Base-by-base conservation (phyloP, 352 stramenopile genomes). In the Sclerospora graminicola region DNA sequence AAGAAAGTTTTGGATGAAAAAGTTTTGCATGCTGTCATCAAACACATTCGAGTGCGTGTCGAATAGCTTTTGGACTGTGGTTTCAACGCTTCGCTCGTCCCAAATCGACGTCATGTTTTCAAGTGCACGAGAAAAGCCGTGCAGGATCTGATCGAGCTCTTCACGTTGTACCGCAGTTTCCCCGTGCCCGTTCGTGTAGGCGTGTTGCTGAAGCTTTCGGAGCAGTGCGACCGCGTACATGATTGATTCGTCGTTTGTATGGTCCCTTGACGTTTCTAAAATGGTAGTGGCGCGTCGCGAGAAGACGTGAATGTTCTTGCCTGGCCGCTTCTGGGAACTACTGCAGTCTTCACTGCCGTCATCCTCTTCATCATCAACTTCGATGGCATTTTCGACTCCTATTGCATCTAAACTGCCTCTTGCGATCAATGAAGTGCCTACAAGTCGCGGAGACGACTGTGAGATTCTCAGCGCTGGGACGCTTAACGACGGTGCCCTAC, bases 1-100 rank as follows among this genome's bases (percentile, higher is more conserved):
- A 45, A 87, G 70, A 46, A 82, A 90, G 56, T 90, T 87, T 52
- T 88, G 79, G 56, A 88, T 84, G 57, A 90, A 86, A 44, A 86
- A 90, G 37, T 82, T 78, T 30, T 88, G 79, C 56, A 90, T 82
- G 49, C 60, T 82, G 37, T 90, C 79, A 33, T 90, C 79, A 57
- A 90, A 90, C 14, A 90, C 76, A 35, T 90, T 78, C 20, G 71
- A 66, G 60, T 90, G 77, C 16, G 75, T 83, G 24, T 76, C 53
- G 38, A 88, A 90, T 7, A 86, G 62, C 36, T 69, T 71, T 49
- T 87, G 60, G 60, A 90, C 76, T 16, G 76, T 67, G 31, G 74
- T 63, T 39, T 88, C 76, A 5, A 73, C 57, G 21, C 52, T 60
- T 10, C 56, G 54, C 43, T 75, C 61, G 38, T 69, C 69, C 66